These are phyloP conservation scores for Salicornia ramosissima DNA, from an alignment of 148 eudicot species.

Conservation along the genomic window DNA sequence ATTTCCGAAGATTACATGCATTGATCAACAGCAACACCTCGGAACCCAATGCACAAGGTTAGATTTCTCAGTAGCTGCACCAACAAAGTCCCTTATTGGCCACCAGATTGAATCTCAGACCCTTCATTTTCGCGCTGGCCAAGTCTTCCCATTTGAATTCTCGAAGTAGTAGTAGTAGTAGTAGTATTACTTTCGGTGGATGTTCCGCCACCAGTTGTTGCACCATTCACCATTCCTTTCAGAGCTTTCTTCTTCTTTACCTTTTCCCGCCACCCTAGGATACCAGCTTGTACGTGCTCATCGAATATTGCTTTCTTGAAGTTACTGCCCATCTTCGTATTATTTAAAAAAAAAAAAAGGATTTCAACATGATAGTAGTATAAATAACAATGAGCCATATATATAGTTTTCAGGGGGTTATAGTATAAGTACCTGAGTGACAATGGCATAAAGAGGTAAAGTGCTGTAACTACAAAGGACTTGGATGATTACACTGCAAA, in stretches of 20 bases:
- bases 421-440: conserved; percentile 58
- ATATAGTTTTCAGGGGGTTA: background rate
- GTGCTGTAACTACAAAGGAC: conserved; percentile 89
- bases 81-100: conserved; percentile 10
- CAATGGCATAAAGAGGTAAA: conserved; percentile 83
- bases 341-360: background rate
- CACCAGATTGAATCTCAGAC: conserved; percentile 19
- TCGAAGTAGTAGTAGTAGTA: background rate
- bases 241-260: conserved; percentile 51
- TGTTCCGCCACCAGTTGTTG: conserved; percentile 6
- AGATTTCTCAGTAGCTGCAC: background rate
- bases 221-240: conserved; percentile 18
- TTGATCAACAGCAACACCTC: background rate
- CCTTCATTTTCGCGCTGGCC: conserved; percentile 8
- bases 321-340: conserved; percentile 72
- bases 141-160: conserved; percentile 24
- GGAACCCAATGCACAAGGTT: background rate
- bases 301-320: conserved; percentile 86
- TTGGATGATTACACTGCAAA: conserved; percentile 65
- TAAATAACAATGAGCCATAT: background rate
- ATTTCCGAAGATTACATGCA: background rate
- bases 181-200: conserved; percentile 18
- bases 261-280: conserved; percentile 74
- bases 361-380: background rate
- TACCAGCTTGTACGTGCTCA: conserved; percentile 74